Evolutionary conservation across 208 protist species (phyloP).

Genomic region (Jaenimonas drosophilae): DNA sequence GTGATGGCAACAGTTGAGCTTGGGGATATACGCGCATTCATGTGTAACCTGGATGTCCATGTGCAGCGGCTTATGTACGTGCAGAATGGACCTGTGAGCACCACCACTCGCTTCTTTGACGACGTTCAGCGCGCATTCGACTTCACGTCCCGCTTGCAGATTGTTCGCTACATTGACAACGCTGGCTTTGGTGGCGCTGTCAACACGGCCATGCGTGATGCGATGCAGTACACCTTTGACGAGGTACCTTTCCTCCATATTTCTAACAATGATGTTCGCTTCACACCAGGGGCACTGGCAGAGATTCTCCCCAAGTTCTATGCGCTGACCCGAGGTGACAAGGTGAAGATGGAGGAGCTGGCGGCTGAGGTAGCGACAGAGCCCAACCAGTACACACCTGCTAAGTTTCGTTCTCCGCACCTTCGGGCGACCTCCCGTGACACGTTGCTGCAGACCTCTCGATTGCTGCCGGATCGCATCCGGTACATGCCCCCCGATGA

Average conservation of each 20-base stretch:
- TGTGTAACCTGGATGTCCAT: too few species aligned
- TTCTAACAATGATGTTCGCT: slow-evolving; percentile 18
- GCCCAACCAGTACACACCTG: too few species aligned
- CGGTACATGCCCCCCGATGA: slow-evolving; percentile 12
- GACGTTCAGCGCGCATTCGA: background rate
- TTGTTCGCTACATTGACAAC: too few species aligned
- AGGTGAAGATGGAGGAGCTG: too few species aligned
- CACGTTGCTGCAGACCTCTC: too few species aligned
- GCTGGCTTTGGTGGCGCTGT: too few species aligned
- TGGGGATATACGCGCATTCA: slow-evolving; percentile 19
- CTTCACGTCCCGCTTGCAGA: background rate
- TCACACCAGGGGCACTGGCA: background rate
- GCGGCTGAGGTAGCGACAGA: too few species aligned
- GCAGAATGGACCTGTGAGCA: slow-evolving; percentile 12
- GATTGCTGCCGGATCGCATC: slow-evolving; percentile 34
- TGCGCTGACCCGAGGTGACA: background rate
- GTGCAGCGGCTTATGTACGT: too few species aligned
- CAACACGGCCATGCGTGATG: too few species aligned
- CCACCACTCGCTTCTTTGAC: slow-evolving; percentile 10
- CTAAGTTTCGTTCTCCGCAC: too few species aligned
- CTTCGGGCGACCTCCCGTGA: too few species aligned
- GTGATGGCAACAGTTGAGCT: slow-evolving; percentile 15
- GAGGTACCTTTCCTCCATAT: slow-evolving; percentile 28
- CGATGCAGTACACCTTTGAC: slow-evolving; percentile 12
- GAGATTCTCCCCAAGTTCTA: slow-evolving; percentile 2